These are phyloP conservation scores for Claviceps lovelessii DNA, from an alignment of 2,329 filamentous ascomycete species.

Conservation along the genomic window DNA sequence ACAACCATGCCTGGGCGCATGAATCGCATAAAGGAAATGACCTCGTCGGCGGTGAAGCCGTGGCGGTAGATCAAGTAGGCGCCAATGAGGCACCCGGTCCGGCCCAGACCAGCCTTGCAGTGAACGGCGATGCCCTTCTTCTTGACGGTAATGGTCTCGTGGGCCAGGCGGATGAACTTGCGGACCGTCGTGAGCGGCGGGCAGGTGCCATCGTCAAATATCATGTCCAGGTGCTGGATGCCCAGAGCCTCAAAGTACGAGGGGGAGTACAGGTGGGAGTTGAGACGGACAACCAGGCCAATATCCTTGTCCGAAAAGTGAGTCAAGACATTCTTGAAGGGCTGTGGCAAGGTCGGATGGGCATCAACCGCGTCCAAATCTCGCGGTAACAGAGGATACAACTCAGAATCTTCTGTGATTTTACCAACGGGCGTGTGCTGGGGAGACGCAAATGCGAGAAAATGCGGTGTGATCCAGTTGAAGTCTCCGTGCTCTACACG, in stretches of 20 bases:
- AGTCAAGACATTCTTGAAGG: constrained; percentile 89
- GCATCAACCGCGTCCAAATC: constrained; percentile 58
- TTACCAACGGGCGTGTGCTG: constrained; percentile 65
- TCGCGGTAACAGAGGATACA: constrained; percentile 61
- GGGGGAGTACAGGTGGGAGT: constrained; percentile 89
- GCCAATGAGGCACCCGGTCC: constrained; percentile 91
- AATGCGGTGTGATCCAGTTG: constrained; percentile 95
- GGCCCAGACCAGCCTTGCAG: constrained; percentile 92
- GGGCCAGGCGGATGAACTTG: constrained; percentile 87
- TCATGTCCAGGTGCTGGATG: constrained; percentile 96
- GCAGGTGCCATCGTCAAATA: constrained; percentile 96
- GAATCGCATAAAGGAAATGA: constrained; percentile 97
- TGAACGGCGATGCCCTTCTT: constrained; percentile 93
- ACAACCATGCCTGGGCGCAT: constrained; percentile 99
- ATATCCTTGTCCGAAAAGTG: constrained; percentile 84
- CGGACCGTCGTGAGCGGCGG: constrained; percentile 77
- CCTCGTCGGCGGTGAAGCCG: constrained; percentile 92
- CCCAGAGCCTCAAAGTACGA: constrained; percentile 94
- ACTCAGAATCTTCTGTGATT: constrained; percentile 56
- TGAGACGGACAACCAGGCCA: constrained; percentile 84
- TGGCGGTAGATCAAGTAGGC: constrained; percentile 96
- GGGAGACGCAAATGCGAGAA: constrained; percentile 91
- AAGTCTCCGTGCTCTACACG: constrained; percentile 97
- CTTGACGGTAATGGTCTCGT: constrained; percentile 82
- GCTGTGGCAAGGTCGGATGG: constrained; percentile 57